These are phyloP conservation scores for Diospyros lotus DNA, from an alignment of 148 eudicot genomes.

Conservation along the genomic window DNA sequence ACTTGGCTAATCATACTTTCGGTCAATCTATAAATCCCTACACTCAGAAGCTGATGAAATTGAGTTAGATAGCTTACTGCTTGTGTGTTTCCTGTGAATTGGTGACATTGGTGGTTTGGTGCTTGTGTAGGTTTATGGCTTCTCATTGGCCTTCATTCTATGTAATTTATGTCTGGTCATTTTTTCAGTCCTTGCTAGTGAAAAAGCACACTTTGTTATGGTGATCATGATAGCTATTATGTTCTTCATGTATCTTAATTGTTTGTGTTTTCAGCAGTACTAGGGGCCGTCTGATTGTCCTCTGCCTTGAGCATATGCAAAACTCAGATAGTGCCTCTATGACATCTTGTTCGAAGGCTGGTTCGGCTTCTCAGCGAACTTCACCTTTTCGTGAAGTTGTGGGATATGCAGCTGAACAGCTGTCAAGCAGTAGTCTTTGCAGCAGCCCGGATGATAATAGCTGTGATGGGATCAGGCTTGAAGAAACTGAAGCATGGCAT, in stretches of 20 bases:
- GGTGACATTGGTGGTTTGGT: neutral
- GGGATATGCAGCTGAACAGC: slow-evolving; percentile 58
- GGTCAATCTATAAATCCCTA: too few species aligned
- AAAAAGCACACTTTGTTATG: neutral
- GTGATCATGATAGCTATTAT: neutral
- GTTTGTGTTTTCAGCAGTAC: slow-evolving; percentile 48
- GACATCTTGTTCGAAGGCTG: slow-evolving; percentile 42
- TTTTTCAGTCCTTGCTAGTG: slow-evolving; percentile 1
- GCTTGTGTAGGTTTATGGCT: neutral
- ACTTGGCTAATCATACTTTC: neutral
- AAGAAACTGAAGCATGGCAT: slow-evolving; percentile 85
- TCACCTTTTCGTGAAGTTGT: slow-evolving; percentile 57
- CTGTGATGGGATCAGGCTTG: slow-evolving; percentile 67
- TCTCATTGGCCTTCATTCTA: neutral
- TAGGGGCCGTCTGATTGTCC: slow-evolving; percentile 81
- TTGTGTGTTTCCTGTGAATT: neutral
- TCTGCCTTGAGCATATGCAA: slow-evolving; percentile 70
- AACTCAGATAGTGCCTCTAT: slow-evolving; percentile 65
- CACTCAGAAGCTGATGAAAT: slow-evolving; percentile 4
- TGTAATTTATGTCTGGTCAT: neutral
- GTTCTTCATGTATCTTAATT: slow-evolving; percentile 17
- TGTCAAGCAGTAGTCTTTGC: slow-evolving; percentile 61
- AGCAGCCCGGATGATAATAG: slow-evolving; percentile 85
- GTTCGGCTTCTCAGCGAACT: slow-evolving; percentile 56
- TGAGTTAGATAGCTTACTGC: neutral